Conservation (phyloP, 306 rosid species). For the Fragaria iinumae region DNA sequence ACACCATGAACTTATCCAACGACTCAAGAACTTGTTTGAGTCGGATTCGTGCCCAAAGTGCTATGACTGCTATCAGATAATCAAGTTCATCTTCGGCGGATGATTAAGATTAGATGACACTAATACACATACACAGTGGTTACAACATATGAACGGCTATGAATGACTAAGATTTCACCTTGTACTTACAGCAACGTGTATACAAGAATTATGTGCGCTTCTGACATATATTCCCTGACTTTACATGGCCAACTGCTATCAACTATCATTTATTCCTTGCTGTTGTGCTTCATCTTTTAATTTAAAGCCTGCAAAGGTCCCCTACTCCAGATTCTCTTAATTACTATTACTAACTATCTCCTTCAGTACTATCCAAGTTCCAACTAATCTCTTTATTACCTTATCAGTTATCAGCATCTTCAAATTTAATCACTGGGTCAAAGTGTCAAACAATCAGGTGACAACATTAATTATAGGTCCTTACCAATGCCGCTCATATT, state of each 20-base stretch:
- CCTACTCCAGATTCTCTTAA: not conserved
- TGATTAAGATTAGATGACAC: no score
- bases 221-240: not conserved
- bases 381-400: not conserved
- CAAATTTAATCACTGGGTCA: not conserved
- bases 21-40: not conserved
- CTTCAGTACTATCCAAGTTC: not conserved
- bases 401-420: not conserved
- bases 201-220: not conserved
- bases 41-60: not conserved
- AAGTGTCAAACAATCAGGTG: slow-evolving; percentile 1
- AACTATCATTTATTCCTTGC: not conserved
- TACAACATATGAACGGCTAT: no score
- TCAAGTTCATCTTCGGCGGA: not conserved
- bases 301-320: not conserved
- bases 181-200: no score
- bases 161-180: no score
- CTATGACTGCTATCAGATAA: not conserved
- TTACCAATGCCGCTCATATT: not conserved
- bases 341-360: not conserved
- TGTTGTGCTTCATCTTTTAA: not conserved
- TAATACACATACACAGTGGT: no score
- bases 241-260: not conserved
- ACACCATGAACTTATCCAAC: not conserved
- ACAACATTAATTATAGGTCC: not conserved